Conservation (phyloP, 192 early-diverging fungal species). For the Linderina pennispora region DNA sequence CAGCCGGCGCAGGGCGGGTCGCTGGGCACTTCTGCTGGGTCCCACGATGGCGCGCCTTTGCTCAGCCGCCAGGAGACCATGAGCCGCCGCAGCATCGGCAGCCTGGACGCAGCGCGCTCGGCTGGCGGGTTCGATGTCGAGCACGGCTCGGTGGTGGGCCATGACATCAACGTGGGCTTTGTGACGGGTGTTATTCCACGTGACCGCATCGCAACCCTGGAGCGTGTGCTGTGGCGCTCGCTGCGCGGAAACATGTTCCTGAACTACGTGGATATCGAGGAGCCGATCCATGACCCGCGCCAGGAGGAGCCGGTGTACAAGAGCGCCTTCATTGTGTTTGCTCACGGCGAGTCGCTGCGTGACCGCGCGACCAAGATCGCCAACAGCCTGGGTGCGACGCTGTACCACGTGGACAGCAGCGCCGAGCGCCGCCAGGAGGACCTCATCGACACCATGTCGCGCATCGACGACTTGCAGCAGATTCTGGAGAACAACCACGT, state of each 20-base stretch:
- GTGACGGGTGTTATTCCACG: slow-evolving; percentile 94
- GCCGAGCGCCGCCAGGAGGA: slow-evolving; percentile 81
- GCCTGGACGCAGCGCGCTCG: slow-evolving; percentile 33
- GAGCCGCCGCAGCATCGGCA: slow-evolving; percentile 44
- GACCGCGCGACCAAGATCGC: slow-evolving; percentile 90
- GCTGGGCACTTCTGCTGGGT: not conserved
- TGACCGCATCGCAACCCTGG: slow-evolving; percentile 76
- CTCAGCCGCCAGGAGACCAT: slow-evolving; percentile 51
- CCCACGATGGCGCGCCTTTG: slow-evolving; percentile 55
- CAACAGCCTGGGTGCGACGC: slow-evolving; percentile 90
- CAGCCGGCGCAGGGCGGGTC: slow-evolving; percentile 19
- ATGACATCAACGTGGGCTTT: slow-evolving; percentile 65
- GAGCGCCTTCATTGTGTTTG: slow-evolving; percentile 98
- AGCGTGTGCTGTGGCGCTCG: slow-evolving; percentile 94
- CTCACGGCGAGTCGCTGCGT: slow-evolving; percentile 88
- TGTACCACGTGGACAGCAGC: slow-evolving; percentile 83
- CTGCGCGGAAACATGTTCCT: slow-evolving; percentile 96
- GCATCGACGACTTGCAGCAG: slow-evolving; percentile 80
- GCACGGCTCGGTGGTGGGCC: slow-evolving; percentile 13
- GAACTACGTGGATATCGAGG: slow-evolving; percentile 94
- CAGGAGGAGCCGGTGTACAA: slow-evolving; percentile 87
- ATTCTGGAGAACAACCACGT: slow-evolving; percentile 84
- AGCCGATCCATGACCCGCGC: slow-evolving; percentile 85
- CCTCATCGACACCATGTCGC: slow-evolving; percentile 68
- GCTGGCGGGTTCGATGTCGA: slow-evolving; percentile 27